phyloP scores from a whole-genome alignment of 139 green algal species.

The Eudorina sp. region DNA sequence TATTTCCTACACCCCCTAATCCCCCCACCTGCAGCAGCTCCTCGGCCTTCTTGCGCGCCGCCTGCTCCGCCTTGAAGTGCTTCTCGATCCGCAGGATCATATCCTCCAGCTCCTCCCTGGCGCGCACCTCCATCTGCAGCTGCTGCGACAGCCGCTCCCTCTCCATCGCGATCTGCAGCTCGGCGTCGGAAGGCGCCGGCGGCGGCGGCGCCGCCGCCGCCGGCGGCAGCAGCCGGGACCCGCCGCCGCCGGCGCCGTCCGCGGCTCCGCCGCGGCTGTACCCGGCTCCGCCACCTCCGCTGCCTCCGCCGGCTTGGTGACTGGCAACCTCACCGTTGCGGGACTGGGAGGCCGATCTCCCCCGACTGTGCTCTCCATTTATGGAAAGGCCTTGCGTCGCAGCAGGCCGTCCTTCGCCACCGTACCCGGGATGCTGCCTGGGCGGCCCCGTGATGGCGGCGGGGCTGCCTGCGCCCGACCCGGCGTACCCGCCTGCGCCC shows the following conservation, averaged over 20 bases:
- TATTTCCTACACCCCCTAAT: too few species aligned
- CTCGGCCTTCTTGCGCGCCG: slow-evolving; percentile 71
- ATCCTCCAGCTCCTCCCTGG: slow-evolving; percentile 82
- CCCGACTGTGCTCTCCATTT: too few species aligned
- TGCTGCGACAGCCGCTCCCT: slow-evolving; percentile 56
- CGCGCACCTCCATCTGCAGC: slow-evolving; percentile 62
- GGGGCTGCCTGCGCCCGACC: background rate
- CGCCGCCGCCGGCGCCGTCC: background rate
- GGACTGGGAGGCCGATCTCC: too few species aligned
- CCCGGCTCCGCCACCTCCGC: too few species aligned
- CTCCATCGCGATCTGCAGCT: slow-evolving; percentile 43
- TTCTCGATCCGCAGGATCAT: slow-evolving; percentile 90
- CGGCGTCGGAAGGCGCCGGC: slow-evolving; percentile 2
- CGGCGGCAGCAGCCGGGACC: background rate
- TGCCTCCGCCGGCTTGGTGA: too few species aligned
- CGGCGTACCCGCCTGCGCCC: background rate
- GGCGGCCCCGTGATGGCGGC: too few species aligned
- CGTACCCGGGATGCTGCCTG: too few species aligned
- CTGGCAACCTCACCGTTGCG: too few species aligned
- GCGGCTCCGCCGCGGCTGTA: background rate
- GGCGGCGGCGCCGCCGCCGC: background rate
- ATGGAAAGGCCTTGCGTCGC: too few species aligned
- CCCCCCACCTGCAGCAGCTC: slow-evolving; percentile 62
- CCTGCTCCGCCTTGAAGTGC: slow-evolving; percentile 84
- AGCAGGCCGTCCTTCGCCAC: too few species aligned